Base-by-base conservation (phyloP, 306 rosid genomes). In the Inga laurina region DNA sequence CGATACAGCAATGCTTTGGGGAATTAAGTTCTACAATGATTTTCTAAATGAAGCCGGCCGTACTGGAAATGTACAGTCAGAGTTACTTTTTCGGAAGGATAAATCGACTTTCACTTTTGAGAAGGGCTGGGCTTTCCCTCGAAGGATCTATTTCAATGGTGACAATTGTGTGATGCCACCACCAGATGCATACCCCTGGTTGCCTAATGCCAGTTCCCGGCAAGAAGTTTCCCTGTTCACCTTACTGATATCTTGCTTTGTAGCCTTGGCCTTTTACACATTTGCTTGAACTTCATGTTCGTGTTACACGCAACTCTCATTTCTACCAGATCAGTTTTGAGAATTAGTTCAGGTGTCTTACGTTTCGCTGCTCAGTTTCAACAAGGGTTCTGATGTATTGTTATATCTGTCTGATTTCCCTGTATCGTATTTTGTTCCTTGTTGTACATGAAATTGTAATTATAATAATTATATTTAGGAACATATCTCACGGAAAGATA, bases 1-100 rank as follows among this genome's bases (percentile, higher is more conserved):
- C 84, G 98, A 95, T 73, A 93, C 98, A 51, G 97, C 90, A 61
- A 80, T 95, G 92, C 90, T 95, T n/a, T 95, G 97, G 95, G 98
- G 98, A 82, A 1, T 95, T 16, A 91, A 90, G 88, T 95, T 92
- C 91, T 95, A 90, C 88, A 92, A 95, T 24, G 98, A 95, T 87
- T 82, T 95, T 12, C 98, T 95, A 72, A 85, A 82, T 88, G 89
- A 92, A 86, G 95, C 98, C 12, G 97, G 97, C 43, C 89, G 87
- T 27, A 4, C 11, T 10, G 98, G 98, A 35, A 95, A 95, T 79
- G 98, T 89, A 61, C 98, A 95, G 78, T 92, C 97, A 3, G 98
- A 95, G 88, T 82, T 95, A 72, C 93, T 95, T 37, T 93, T 93
- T 78, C 87, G 51, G 32, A 95, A 95, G 81, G 94, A 91, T 45